These are phyloP conservation scores for Exophiala sp. DNA, from an alignment of 2,329 filamentous ascomycete species.

Conservation along the genomic window DNA sequence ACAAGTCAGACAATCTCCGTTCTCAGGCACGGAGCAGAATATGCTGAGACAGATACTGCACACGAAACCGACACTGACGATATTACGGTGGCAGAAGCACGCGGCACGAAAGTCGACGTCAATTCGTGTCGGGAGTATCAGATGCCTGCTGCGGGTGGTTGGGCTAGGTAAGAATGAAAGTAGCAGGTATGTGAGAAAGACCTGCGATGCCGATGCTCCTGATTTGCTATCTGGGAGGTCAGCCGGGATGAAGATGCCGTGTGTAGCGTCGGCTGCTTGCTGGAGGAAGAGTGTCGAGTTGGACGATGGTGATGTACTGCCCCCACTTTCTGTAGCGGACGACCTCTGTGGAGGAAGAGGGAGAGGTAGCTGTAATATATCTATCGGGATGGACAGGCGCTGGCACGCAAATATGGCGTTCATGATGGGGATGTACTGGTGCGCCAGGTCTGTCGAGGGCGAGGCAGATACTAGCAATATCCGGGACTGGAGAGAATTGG, in stretches of 20 bases:
- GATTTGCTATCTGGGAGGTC: slow-evolving; percentile 10
- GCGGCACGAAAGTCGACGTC: slow-evolving; percentile 96
- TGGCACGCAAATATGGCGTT: slow-evolving; percentile 96
- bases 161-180: slow-evolving; percentile 82
- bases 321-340: background rate
- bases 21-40: slow-evolving; percentile 67
- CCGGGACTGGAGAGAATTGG: slow-evolving; percentile 61
- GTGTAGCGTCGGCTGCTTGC: slow-evolving; percentile 75
- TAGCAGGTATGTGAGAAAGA: slow-evolving; percentile 89
- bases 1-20: slow-evolving; percentile 75
- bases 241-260: slow-evolving; percentile 65
- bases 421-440: slow-evolving; percentile 97
- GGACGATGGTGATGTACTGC: slow-evolving; percentile 3
- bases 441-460: slow-evolving; percentile 79
- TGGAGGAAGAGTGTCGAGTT: slow-evolving; percentile 77
- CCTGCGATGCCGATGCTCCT: slow-evolving; percentile 54
- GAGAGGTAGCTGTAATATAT: slow-evolving; percentile 71
- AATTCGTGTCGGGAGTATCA: slow-evolving; percentile 77
- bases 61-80: slow-evolving; percentile 90
- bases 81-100: slow-evolving; percentile 90
- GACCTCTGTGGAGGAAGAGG: slow-evolving; percentile 3
- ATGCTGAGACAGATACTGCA: slow-evolving; percentile 96
- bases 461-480: slow-evolving; percentile 90
- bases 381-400: slow-evolving; percentile 80
- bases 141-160: slow-evolving; percentile 53